These are phyloP conservation scores for Thuidium tamariscinum DNA, from an alignment of 225 moss, liverwort and hornwort genomes.

Conservation along the genomic window DNA sequence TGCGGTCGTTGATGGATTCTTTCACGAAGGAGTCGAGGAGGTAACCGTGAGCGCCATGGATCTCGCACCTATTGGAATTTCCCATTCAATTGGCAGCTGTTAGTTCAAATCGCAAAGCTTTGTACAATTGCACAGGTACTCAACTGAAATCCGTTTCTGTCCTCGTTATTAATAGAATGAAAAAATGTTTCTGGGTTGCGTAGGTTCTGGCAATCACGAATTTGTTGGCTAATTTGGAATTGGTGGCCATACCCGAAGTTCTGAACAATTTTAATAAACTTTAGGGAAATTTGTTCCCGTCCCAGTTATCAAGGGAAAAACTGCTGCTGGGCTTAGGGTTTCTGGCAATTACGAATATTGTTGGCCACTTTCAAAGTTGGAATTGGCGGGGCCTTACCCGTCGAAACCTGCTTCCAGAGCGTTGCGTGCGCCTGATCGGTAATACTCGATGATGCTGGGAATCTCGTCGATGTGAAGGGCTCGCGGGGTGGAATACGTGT, in stretches of 20 bases:
- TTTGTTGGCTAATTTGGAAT: background rate
- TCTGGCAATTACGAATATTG: background rate
- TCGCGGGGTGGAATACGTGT: slow-evolving; percentile 15
- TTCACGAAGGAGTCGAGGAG: slow-evolving; percentile 43
- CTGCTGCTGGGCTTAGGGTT: background rate
- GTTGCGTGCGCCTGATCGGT: background rate
- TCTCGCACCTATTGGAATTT: slow-evolving; percentile 14
- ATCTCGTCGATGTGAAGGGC: slow-evolving; percentile 3
- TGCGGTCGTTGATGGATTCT: slow-evolving; percentile 38
- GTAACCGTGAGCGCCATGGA: slow-evolving; percentile 65
- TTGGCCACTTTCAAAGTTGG: background rate
- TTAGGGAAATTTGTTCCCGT: no score
- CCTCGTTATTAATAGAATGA: no score
- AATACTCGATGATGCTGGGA: background rate
- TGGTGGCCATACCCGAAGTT: background rate
- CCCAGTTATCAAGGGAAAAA: background rate
- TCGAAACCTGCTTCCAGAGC: slow-evolving; percentile 47
- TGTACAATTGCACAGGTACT: background rate
- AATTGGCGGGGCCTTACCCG: background rate
- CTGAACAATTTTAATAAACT: background rate
- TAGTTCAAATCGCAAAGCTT: background rate
- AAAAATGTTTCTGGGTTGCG: background rate
- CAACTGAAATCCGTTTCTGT: no score
- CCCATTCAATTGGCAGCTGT: background rate
- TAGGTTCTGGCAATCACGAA: background rate